These are phyloP conservation scores for Cicer cuneatum DNA, from an alignment of 306 rosid species.

Conservation along the genomic window DNA sequence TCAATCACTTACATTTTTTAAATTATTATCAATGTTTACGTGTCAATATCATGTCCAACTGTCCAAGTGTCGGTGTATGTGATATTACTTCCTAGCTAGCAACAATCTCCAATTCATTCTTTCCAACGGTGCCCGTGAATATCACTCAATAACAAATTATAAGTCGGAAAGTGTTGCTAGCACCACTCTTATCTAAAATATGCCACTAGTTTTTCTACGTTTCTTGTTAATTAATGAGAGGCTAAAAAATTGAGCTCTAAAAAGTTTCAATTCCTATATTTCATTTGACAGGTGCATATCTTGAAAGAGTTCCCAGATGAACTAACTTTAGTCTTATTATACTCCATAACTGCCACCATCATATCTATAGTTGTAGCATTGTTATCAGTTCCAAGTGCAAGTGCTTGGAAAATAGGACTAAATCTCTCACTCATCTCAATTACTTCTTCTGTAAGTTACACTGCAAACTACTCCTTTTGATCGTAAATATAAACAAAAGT, in stretches of 20 bases:
- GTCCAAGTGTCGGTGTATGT: too few relatives aligned
- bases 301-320: conserved; percentile 88
- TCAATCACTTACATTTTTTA: too few relatives aligned
- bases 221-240: neutral
- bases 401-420: conserved; percentile 73
- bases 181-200: neutral
- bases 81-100: neutral
- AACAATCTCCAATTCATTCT: neutral
- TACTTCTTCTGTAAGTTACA: conserved; percentile 75
- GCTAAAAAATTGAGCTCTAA: neutral
- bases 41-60: too few relatives aligned
- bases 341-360: conserved; percentile 59
- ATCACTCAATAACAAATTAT: neutral
- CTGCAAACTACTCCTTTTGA: neutral
- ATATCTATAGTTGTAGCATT: conserved; percentile 58
- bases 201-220: too few relatives aligned
- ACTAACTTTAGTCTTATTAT: conserved; percentile 69
- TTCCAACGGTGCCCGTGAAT: neutral
- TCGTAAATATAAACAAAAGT: too few relatives aligned
- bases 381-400: conserved; percentile 58
- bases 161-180: neutral
- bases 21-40: too few relatives aligned
- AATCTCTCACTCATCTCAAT: conserved; percentile 67
- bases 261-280: neutral
- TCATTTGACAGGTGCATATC: conserved; percentile 63